Evolutionary conservation across 305 asterid species (phyloP), one percentile per base, ranked within the genome.

Genomic region (Nicotiana rustica): DNA sequence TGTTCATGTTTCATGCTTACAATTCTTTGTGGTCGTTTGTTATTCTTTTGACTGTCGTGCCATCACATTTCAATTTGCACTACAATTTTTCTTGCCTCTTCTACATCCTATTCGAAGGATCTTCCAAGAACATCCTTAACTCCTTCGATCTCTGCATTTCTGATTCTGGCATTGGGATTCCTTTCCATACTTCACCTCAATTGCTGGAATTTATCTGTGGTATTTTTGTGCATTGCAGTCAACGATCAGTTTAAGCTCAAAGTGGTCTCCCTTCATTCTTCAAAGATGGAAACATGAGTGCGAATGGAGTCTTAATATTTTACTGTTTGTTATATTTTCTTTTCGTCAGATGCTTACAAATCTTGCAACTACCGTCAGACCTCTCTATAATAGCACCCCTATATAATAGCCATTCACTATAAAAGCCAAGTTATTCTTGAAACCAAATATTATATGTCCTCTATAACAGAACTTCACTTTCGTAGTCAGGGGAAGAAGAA

Each of bases 51-150:
- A 10, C 10, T 38, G 33, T 69, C 77, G 19, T 70, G 77, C 59
- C n/a, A 18, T 70, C 59, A 18, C 12, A 15, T 70, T 41, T 70
- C 77, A 70, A 70, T 70, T 70, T 70, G 33, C 77, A 18, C 19
- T 38, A 69, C 77, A 69, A 69, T 17, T n/a, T 38, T 38, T 69
- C 19, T 71, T 0, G 61, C 78, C 61, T 71, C 61, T 12, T 47
- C 79, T 21, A 18, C 60, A 0, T 18, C 60, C 60, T 41, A 59
- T 44, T 29, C 18, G 3, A 19, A 71, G 3, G 38, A 21, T 71
- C 21, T 71, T 21, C 79, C 41, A 47, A 0, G 38, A 49, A 12
- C 62, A 25, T 17, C 13, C 59, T 13, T 2, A 21, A 73, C 41
- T 73, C 79, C 33, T 9, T 70, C 6, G 10, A 5, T 44, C 61